Evolutionary conservation across 1,139 yeast species (phyloP), one percentile per base, ranked within the genome.

Genomic region (Sugiyamaella xylanicola): DNA sequence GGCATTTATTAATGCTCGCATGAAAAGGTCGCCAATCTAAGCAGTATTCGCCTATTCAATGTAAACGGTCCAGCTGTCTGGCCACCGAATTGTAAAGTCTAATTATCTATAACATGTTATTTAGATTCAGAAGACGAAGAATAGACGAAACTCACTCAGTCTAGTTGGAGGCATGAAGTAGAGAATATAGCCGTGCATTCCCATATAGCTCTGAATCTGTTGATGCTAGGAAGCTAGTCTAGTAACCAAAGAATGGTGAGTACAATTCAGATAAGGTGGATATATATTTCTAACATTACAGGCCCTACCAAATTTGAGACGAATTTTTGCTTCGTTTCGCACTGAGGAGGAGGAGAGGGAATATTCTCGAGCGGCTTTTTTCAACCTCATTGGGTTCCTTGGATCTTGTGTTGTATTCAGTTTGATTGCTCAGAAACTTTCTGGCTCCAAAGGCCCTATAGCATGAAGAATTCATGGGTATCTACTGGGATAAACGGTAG

Each of bases 341-440:
- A 84, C 95, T 1, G 96, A 87, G 63, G 95, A 89, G 62, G 96
- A 89, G 65, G 96, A 89, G 68, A 73, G 93, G 55, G 74, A 78
- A 54, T 86, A 84, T 64, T 87, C 96, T 0, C 76, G 96, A 51
- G 79, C 81, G 61, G 96, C 96, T 0, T 89, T 89, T 70, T 88
- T 87, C 75, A 87, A 88, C 62, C 76, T 89, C 41, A 75, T 89
- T 46, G 96, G 96, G 15, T 89, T 87, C 64, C 72, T 89, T 29
- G 90, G 93, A 0, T 82, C 92, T 13, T 87, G 96, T 68, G 92
- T 87, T 16, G 74, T 85, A 43, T 88, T 89, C 69, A 86, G 93
- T 49, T 82, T 89, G 64, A 83, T 89, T 54, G 93, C 96, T 1
- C 95, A 88, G 68, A 80, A 79, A 58, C 64, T 65, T 11, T 63